Percentiles rank a stretch among this genome's conserved stretches.
Conservation (phyloP, 2,329 filamentous ascomycete species). For the Zarea fungicola region DNA sequence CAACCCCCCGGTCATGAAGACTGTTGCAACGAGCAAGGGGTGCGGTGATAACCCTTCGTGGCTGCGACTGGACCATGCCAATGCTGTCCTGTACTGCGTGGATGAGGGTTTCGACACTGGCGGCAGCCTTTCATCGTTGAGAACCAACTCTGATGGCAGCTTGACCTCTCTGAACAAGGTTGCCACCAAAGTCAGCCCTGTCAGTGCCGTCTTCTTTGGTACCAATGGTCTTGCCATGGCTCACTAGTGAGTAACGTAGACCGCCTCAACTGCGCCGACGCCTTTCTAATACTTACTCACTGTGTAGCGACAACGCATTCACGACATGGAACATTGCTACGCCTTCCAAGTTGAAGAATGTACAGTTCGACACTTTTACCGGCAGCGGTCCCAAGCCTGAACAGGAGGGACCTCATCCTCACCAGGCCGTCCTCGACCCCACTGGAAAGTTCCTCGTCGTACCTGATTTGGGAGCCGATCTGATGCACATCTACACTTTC, state of each 20-base stretch:
- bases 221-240: constrained; percentile 32
- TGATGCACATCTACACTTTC: constrained; percentile 52
- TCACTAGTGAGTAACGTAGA: constrained; percentile 36
- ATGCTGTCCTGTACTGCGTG: constrained; percentile 51
- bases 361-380: constrained; percentile 35
- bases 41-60: constrained; percentile 55
- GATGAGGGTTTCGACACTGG: constrained; percentile 50
- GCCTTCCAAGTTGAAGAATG: constrained; percentile 28
- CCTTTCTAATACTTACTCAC: not conserved
- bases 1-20: constrained; percentile 30
- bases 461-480: constrained; percentile 61
- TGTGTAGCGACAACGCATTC: constrained; percentile 35
- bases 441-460: constrained; percentile 56
- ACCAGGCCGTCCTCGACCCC: constrained; percentile 61
- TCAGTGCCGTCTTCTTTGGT: constrained; percentile 40
- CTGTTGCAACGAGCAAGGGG: constrained; percentile 36
- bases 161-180: constrained; percentile 33
- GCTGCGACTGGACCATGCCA: constrained; percentile 49
- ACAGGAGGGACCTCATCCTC: constrained; percentile 57
- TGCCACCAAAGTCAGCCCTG: constrained; percentile 34
- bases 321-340: constrained; percentile 40
- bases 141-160: constrained; percentile 30
- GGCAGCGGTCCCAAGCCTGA: constrained; percentile 36
- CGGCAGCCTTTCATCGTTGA: constrained; percentile 42
- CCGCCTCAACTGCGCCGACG: not conserved